These are phyloP conservation scores for Colletotrichum orbiculare DNA, from an alignment of 2,329 filamentous ascomycete species.

Conservation along the genomic window DNA sequence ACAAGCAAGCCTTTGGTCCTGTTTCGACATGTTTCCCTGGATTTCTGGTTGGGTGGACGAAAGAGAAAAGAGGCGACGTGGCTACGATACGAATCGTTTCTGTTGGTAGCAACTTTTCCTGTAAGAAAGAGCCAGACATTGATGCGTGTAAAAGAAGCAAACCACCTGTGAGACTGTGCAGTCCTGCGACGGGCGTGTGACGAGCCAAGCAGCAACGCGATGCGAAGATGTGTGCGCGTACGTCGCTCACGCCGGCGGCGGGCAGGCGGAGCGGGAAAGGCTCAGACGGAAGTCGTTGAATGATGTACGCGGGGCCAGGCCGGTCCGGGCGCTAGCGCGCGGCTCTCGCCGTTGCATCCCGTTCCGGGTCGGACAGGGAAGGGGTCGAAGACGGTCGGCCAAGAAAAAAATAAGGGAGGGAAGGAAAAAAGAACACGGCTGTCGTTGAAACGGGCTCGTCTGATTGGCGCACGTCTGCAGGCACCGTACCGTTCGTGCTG, in stretches of 20 bases:
- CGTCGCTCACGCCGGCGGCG: neutral
- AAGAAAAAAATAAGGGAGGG: too few species aligned
- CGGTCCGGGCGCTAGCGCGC: constrained; percentile 23
- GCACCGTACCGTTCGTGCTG: too few species aligned
- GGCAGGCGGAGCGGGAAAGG: constrained; percentile 19
- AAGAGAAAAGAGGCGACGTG: constrained; percentile 10
- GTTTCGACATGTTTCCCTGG: constrained; percentile 26
- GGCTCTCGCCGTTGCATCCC: constrained; percentile 38
- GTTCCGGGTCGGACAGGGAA: constrained; percentile 31
- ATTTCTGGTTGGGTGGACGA: constrained; percentile 12
- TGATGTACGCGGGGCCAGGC: constrained; percentile 23
- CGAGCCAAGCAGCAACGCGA: too few species aligned
- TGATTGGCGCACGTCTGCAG: too few species aligned
- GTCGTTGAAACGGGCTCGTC: too few species aligned
- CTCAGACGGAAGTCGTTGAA: constrained; percentile 32
- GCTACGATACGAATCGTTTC: constrained; percentile 29
- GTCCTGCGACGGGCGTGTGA: too few species aligned
- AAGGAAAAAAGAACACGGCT: too few species aligned
- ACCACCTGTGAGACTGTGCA: constrained; percentile 2
- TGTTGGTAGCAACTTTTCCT: constrained; percentile 26
- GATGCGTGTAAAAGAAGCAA: neutral
- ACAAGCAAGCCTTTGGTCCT: constrained; percentile 13
- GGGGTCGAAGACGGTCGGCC: neutral
- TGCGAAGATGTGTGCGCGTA: too few species aligned
- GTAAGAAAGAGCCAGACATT: neutral